A percentile compares a stretch with the other conserved stretches of the same genome.
Evolutionary conservation across 2,329 filamentous ascomycete species (phyloP).

Genomic region (Aspergillus chevalieri): DNA sequence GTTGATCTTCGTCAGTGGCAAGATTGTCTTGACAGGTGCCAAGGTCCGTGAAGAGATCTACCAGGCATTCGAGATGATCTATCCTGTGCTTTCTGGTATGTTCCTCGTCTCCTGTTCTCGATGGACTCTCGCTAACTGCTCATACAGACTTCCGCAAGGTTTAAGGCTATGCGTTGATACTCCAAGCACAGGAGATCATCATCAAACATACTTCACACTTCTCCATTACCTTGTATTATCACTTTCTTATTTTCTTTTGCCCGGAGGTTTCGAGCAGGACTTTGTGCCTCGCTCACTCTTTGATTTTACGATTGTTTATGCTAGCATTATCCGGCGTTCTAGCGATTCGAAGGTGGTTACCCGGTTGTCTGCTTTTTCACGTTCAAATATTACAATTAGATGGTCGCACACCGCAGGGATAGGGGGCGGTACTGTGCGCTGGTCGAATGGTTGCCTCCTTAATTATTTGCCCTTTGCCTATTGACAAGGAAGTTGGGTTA

Average conservation of each 20-base stretch:
- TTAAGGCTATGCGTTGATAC: constrained; percentile 26
- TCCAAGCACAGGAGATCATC: constrained; percentile 17
- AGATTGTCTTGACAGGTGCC: constrained; percentile 95
- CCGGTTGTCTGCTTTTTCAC: constrained; percentile 14
- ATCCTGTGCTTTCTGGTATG: constrained; percentile 83
- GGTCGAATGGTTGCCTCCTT: constrained; percentile 38
- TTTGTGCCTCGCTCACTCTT: constrained; percentile 11
- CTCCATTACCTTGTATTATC: constrained; percentile 19
- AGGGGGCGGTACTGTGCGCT: constrained; percentile 37
- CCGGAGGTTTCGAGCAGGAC: constrained; percentile 8
- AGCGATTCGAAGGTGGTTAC: constrained; percentile 30
- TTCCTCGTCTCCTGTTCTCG: constrained; percentile 8
- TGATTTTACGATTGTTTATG: constrained; percentile 32
- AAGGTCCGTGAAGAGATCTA: constrained; percentile 99
- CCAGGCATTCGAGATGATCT: constrained; percentile 94
- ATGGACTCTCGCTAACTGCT: constrained; percentile 17
- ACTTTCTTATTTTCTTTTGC: constrained; percentile 13
- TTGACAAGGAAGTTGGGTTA: constrained; percentile 8
- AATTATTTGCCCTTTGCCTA: constrained; percentile 20
- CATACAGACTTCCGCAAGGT: constrained; percentile 58
- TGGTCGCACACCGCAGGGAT: constrained; percentile 34
- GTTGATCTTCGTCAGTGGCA: constrained; percentile 94
- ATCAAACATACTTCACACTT: constrained; percentile 13
- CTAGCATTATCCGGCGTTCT: constrained; percentile 42
- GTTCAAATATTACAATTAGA: constrained; percentile 31